phyloP scores from a whole-genome alignment of 169 alveolate species.

The Plasmodium reichenowi region DNA sequence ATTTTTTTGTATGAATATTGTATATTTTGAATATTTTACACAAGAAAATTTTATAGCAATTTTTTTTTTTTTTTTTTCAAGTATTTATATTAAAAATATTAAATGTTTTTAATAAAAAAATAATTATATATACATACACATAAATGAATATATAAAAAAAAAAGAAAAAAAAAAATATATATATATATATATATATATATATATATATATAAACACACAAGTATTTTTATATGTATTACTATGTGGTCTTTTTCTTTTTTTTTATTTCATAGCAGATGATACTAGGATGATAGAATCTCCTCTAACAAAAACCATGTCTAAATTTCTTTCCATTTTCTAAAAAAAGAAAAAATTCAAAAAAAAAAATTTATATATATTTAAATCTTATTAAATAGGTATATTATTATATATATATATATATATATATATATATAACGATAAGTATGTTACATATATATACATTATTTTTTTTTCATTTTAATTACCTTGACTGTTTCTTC shows the following conservation, averaged over 20 bases:
- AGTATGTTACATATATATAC: background rate
- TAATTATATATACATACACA: background rate
- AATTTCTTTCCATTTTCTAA: constrained; percentile 83
- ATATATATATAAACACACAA: background rate
- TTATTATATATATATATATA: background rate
- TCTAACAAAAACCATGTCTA: constrained; percentile 89
- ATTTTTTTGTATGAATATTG: too few relatives aligned
- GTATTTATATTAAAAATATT: too few relatives aligned
- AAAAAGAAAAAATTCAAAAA: constrained; percentile 10
- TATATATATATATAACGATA: background rate
- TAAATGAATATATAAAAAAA: background rate
- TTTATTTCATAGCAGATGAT: constrained; percentile 82
- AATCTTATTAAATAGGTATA: background rate
- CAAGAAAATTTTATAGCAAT: too few relatives aligned
- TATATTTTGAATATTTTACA: too few relatives aligned
- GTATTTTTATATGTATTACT: background rate
- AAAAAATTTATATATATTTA: background rate
- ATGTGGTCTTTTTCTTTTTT: background rate
- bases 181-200: background rate
- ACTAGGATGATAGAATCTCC: constrained; percentile 93
- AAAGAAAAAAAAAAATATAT: background rate
- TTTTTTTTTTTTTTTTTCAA: too few relatives aligned
- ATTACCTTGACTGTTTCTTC: constrained; percentile 77
- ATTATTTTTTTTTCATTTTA: constrained; percentile 51
- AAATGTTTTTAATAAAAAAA: background rate